Evolutionary conservation across 2,329 filamentous ascomycete genomes (phyloP).

Genomic region (Clonostachys byssicola): DNA sequence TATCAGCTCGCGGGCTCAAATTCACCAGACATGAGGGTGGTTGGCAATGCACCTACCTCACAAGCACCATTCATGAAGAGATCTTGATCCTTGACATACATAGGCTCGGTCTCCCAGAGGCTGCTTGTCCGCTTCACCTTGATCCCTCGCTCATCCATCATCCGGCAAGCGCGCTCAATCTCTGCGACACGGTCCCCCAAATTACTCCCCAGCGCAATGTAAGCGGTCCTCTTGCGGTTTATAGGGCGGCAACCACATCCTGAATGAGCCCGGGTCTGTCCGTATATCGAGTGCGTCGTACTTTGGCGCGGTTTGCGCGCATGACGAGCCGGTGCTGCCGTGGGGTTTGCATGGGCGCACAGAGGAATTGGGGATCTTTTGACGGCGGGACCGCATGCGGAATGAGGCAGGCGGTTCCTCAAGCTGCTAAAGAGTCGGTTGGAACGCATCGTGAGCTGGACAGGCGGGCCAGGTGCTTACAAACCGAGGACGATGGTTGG

Average conservation of each 20-base stretch:
- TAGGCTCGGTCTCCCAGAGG: slow-evolving; percentile 91
- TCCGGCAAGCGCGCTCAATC: slow-evolving; percentile 79
- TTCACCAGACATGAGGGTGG: background rate
- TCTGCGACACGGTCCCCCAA: slow-evolving; percentile 78
- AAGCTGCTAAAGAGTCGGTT: too few relatives aligned
- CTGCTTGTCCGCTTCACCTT: slow-evolving; percentile 76
- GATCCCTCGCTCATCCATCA: slow-evolving; percentile 72
- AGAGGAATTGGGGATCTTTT: too few relatives aligned
- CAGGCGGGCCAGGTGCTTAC: too few relatives aligned
- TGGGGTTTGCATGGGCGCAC: too few relatives aligned
- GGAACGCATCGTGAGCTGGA: too few relatives aligned
- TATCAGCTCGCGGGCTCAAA: background rate
- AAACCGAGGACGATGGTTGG: too few relatives aligned
- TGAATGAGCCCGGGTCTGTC: background rate
- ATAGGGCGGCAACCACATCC: background rate
- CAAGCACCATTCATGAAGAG: slow-evolving; percentile 90
- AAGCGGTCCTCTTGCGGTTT: slow-evolving; percentile 45
- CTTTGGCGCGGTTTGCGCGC: too few relatives aligned
- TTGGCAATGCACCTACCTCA: slow-evolving; percentile 57
- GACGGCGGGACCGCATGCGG: too few relatives aligned
- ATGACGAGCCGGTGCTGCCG: too few relatives aligned
- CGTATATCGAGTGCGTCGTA: too few relatives aligned
- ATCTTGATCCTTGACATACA: slow-evolving; percentile 91
- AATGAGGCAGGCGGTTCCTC: too few relatives aligned
- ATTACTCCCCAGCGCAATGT: slow-evolving; percentile 90